Conservation (phyloP, 2,329 filamentous ascomycete species). For the Colletotrichum sansevieriae region DNA sequence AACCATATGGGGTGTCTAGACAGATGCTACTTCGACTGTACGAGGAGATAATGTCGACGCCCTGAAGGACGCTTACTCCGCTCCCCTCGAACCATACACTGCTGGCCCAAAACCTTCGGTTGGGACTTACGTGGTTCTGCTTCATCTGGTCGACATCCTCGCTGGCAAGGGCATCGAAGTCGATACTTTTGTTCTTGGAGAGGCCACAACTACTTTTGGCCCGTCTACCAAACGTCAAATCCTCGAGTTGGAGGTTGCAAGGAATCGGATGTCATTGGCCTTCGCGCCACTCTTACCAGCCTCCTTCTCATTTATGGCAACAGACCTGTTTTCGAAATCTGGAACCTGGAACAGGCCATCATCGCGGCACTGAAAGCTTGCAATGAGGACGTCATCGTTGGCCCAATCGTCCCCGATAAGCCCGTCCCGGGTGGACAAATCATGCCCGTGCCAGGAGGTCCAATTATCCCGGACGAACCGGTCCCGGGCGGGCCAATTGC, state of each 20-base stretch:
- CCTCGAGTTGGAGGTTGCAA: slow-evolving; percentile 41
- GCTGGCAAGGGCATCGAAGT: slow-evolving; percentile 34
- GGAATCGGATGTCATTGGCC: slow-evolving; percentile 41
- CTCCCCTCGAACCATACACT: not conserved
- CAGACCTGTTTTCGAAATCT: slow-evolving; percentile 37
- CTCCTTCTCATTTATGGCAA: slow-evolving; percentile 40
- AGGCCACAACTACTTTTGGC: slow-evolving; percentile 24
- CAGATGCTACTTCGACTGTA: not conserved
- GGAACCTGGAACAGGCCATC: slow-evolving; percentile 42
- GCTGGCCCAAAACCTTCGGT: slow-evolving; percentile 15
- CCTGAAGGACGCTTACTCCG: slow-evolving; percentile 3
- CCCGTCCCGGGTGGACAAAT: slow-evolving; percentile 50
- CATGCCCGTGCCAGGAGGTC: slow-evolving; percentile 41
- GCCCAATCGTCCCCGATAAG: slow-evolving; percentile 44
- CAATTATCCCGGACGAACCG: slow-evolving; percentile 46
- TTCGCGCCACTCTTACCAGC: slow-evolving; percentile 42
- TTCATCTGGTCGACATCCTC: slow-evolving; percentile 41
- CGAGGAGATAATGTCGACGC: slow-evolving; percentile 9
- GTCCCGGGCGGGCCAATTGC: slow-evolving; percentile 49
- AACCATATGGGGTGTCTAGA: not conserved
- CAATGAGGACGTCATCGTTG: slow-evolving; percentile 26
- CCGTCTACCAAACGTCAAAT: slow-evolving; percentile 40
- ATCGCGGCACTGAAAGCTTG: slow-evolving; percentile 42
- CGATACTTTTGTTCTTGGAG: slow-evolving; percentile 30
- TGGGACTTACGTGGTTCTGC: slow-evolving; percentile 31